phyloP scores from a whole-genome alignment of 345 rosid genomes.

The Eucalyptus polyanthemos region DNA sequence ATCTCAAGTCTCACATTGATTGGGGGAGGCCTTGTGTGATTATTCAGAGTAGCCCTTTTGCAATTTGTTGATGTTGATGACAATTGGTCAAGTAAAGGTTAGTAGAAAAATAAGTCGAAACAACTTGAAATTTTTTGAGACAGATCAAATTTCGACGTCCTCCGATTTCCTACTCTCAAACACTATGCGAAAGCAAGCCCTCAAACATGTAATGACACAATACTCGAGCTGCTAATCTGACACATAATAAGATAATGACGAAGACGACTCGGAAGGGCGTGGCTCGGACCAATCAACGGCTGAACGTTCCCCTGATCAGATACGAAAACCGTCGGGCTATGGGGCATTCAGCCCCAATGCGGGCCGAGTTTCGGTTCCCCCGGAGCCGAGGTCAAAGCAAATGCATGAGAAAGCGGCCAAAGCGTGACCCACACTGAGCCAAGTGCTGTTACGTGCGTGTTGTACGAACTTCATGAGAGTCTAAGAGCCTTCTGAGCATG shows the following conservation, averaged over 20 bases:
- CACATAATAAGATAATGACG: not conserved
- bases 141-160: not conserved
- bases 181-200: not conserved
- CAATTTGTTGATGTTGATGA: not conserved
- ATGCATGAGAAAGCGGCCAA: not conserved
- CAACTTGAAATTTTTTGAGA: not conserved
- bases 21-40: too few relatives aligned
- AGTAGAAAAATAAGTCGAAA: not conserved
- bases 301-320: not conserved
- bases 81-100: rapidly evolving
- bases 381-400: not conserved
- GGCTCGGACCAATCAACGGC: not conserved
- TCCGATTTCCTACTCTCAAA: not conserved
- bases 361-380: not conserved
- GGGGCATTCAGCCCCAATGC: not conserved
- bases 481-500: not conserved
- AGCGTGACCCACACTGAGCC: not conserved
- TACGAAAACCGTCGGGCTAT: not conserved
- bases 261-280: not conserved
- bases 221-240: rapidly evolving
- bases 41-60: too few relatives aligned
- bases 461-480: not conserved
- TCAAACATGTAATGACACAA: not conserved
- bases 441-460: not conserved
- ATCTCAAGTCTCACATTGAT: rapidly evolving